phyloP scores from a whole-genome alignment of 1,139 yeast species.

The Yamadazyma kanchanaburiensis region DNA sequence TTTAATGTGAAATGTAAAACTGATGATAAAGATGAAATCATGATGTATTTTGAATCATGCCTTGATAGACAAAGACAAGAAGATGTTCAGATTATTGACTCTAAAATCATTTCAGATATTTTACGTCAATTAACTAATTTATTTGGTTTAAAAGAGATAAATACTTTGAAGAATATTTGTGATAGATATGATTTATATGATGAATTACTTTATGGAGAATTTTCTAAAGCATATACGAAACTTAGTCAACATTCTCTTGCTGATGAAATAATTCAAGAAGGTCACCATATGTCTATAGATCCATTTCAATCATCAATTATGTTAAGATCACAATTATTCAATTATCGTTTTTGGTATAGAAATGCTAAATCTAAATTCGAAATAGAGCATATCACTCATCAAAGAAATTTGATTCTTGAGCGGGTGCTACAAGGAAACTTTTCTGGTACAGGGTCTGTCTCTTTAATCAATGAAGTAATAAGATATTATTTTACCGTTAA shows the following conservation, averaged over 20 bases:
- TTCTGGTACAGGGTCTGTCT: conserved; percentile 7
- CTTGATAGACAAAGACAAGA: conserved; percentile 15
- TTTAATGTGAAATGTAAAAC: conserved; percentile 37
- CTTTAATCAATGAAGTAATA: conserved; percentile 25
- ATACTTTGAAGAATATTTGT: conserved; percentile 19
- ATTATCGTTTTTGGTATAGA: conserved; percentile 29
- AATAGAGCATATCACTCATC: conserved; percentile 9
- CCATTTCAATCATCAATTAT: conserved; percentile 31
- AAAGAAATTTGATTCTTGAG: conserved; percentile 6
- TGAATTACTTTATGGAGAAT: conserved; percentile 15
- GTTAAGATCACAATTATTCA: conserved; percentile 28
- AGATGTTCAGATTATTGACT: conserved; percentile 16
- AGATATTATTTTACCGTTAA: conserved; percentile 17
- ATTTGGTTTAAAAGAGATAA: conserved; percentile 23
- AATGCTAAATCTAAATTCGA: conserved; percentile 5
- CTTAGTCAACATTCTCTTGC: conserved; percentile 34
- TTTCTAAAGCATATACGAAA: conserved; percentile 26
- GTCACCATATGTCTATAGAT: conserved; percentile 23
- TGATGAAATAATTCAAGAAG: conserved; percentile 24
- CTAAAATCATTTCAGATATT: conserved; percentile 14
- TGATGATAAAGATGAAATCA: conserved; percentile 33
- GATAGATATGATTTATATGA: conserved; percentile 13
- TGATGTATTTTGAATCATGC: conserved; percentile 40
- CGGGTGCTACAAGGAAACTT: neutral
- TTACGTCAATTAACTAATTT: conserved; percentile 20